These are phyloP conservation scores for Ogataea siamensis DNA, from an alignment of 805 yeast species.

Conservation along the genomic window DNA sequence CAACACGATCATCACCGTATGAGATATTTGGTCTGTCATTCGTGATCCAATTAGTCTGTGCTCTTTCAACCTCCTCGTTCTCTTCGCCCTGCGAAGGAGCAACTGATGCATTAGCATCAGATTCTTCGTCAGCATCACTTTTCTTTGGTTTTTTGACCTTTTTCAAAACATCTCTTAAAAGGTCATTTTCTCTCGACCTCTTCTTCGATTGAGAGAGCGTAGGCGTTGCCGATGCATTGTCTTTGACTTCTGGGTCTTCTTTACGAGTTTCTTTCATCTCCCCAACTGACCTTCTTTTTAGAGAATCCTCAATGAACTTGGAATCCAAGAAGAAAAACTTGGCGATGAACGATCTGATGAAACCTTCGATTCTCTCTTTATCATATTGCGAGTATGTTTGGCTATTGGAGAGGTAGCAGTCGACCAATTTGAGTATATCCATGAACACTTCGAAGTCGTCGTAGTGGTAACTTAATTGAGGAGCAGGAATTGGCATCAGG, in stretches of 20 bases:
- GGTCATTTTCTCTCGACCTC: constrained; percentile 55
- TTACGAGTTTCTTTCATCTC: constrained; percentile 24
- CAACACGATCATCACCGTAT: constrained; percentile 42
- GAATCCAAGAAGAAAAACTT: constrained; percentile 65
- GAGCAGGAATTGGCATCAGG: constrained; percentile 81
- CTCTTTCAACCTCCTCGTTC: constrained; percentile 34
- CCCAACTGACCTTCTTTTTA: constrained; percentile 35
- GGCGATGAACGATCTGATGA: constrained; percentile 66
- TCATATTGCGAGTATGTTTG: constrained; percentile 79
- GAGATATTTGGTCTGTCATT: constrained; percentile 28
- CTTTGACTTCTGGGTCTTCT: constrained; percentile 25
- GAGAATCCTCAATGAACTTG: constrained; percentile 43
- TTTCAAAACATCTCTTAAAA: constrained; percentile 57
- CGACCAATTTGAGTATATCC: constrained; percentile 70
- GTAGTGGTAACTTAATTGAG: constrained; percentile 57
- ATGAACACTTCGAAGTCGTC: constrained; percentile 64
- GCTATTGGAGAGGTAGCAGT: constrained; percentile 62
- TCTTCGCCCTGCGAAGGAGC: constrained; percentile 16
- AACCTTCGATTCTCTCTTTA: constrained; percentile 70
- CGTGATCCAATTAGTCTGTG: constrained; percentile 35
- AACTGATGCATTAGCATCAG: constrained; percentile 14
- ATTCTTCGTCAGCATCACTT: constrained; percentile 24
- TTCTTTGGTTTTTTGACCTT: constrained; percentile 37
- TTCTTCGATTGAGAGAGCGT: constrained; percentile 36
- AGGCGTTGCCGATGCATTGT: constrained; percentile 15